A percentile compares a stretch with the other conserved stretches of the same genome.
Evolutionary conservation across 441 rosid species (phyloP).

Genomic region (Erodium moschatum): DNA sequence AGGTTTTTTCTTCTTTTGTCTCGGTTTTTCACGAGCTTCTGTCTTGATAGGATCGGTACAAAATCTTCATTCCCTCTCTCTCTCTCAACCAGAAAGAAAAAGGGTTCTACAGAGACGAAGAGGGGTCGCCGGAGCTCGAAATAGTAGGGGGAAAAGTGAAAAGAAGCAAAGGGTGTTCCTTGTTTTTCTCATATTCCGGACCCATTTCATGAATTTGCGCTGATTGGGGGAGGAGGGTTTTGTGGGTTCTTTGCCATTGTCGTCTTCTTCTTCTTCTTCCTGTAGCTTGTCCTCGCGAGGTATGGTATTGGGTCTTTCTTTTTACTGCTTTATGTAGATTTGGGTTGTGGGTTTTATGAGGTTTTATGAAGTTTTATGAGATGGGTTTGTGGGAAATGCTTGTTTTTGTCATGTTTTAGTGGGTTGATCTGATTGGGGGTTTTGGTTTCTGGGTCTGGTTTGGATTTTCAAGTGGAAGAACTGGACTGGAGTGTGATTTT

Average conservation of each 20-base stretch:
- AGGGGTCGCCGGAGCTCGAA: neutral
- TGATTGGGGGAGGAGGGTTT: neutral
- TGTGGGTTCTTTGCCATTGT: neutral
- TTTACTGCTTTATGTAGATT: neutral
- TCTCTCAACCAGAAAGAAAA: neutral
- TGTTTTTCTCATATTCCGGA: neutral
- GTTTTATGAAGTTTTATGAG: too few relatives aligned
- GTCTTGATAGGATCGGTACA: conserved; percentile 1
- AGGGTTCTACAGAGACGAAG: neutral
- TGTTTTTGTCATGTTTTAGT: neutral
- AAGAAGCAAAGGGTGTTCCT: neutral
- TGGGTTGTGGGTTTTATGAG: neutral
- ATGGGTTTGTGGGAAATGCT: neutral
- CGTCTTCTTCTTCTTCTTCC: neutral
- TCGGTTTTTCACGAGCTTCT: neutral
- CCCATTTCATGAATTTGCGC: neutral
- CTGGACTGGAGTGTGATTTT: neutral
- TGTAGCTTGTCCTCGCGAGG: neutral
- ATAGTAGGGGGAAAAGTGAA: neutral
- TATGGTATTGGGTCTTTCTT: neutral
- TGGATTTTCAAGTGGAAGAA: neutral
- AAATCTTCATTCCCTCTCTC: neutral
- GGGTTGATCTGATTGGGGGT: neutral
- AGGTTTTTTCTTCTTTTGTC: neutral
- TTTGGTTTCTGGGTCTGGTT: neutral